Percentiles rank a stretch among this genome's conserved stretches.
Evolutionary conservation across 495 filamentous ascomycete genomes (phyloP).

Genomic region (Sporormia fimetaria): DNA sequence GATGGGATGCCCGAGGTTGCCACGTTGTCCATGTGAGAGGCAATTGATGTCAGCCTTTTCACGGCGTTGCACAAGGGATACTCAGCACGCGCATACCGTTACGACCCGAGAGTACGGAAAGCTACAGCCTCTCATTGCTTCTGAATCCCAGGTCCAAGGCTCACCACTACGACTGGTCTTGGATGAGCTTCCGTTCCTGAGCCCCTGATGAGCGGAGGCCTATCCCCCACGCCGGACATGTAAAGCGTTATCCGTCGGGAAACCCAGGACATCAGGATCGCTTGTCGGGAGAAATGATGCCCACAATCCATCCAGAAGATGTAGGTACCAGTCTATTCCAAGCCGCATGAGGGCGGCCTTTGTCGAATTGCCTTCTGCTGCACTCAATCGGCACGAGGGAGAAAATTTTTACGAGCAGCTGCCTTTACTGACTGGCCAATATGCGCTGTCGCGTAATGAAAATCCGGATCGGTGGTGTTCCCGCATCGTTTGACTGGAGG

Average conservation of each 20-base stretch:
- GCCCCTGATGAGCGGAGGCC: background rate
- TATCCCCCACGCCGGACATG: constrained; percentile 12
- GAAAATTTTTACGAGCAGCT: constrained; percentile 18
- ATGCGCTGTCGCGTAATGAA: constrained; percentile 15
- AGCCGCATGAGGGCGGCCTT: background rate
- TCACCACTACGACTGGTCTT: constrained; percentile 7
- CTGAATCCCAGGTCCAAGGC: constrained; percentile 22
- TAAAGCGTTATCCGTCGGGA: constrained; percentile 4
- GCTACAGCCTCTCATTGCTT: constrained; percentile 27
- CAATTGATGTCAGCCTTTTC: too few species aligned
- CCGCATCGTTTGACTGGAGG: constrained; percentile 2
- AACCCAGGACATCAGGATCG: too few species aligned
- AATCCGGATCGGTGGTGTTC: constrained; percentile 1
- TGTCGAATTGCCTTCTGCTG: background rate
- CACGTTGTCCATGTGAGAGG: too few species aligned
- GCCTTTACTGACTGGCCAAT: background rate
- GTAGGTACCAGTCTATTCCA: background rate
- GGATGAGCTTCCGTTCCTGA: constrained; percentile 22
- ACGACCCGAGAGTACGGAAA: constrained; percentile 20
- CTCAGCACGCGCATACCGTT: too few species aligned
- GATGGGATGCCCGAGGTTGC: too few species aligned
- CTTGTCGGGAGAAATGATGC: background rate
- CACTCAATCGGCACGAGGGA: constrained; percentile 3
- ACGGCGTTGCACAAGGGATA: too few species aligned
- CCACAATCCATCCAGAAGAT: background rate